phyloP scores from a whole-genome alignment of 768 basidiomycete genomes.

The Psilocybe subaeruginosa region DNA sequence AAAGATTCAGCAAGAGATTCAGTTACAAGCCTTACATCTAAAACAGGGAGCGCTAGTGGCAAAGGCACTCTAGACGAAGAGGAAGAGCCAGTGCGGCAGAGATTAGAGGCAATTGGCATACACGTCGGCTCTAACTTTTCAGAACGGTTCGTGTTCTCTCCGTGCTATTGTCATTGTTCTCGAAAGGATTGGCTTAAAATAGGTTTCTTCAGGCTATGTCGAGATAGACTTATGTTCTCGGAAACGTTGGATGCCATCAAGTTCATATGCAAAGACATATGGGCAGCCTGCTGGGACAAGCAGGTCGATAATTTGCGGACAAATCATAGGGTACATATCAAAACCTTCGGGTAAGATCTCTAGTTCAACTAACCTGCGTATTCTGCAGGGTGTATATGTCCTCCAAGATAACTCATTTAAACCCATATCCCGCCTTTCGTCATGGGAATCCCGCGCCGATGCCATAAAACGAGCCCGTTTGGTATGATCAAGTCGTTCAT shows the following conservation, averaged over 20 bases:
- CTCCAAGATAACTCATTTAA: constrained; percentile 92
- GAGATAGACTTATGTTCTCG: constrained; percentile 72
- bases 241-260: constrained; percentile 92
- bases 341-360: neutral
- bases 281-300: constrained; percentile 90
- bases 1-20: constrained; percentile 48
- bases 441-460: constrained; percentile 76
- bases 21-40: constrained; percentile 38
- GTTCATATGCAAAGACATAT: constrained; percentile 96
- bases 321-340: constrained; percentile 76
- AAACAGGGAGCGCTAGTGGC: constrained; percentile 35
- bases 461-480: constrained; percentile 71
- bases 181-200: constrained; percentile 6
- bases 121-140: constrained; percentile 87
- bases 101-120: constrained; percentile 82
- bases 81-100: constrained; percentile 66
- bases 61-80: constrained; percentile 59
- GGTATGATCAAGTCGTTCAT: constrained; percentile 42
- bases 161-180: neutral
- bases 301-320: constrained; percentile 96
- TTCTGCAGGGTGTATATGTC: constrained; percentile 82
- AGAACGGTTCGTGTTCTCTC: constrained; percentile 64
- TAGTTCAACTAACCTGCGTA: neutral
- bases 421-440: constrained; percentile 80
- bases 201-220: constrained; percentile 60